Evolutionary conservation across 164 flowering plant species (phyloP), one percentile per base, ranked within the genome.

Genomic region (Vitis cinerea): DNA sequence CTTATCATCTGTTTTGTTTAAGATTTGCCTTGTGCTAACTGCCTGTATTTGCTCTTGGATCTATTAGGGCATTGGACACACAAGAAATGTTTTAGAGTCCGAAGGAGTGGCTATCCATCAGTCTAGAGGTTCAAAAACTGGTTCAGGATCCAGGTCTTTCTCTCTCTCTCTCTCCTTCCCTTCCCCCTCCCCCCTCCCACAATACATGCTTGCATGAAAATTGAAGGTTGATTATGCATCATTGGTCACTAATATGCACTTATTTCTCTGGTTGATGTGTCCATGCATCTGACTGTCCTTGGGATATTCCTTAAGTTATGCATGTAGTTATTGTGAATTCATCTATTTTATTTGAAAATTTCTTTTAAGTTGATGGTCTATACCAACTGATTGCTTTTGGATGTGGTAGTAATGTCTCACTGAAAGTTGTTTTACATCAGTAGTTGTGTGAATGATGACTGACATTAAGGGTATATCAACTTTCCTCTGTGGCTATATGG

Each of bases 131-230:
- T 76, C 80, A 59, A 83, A 79, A 76, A 17, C 50, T 55, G 71
- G 71, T 65, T 68, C 76, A 59, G 72, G 74, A 65, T 79, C 75
- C 75, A 87, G 88, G 94, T 89, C 54, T 62, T 52, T 67, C 72
- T 64, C 68, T 57, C 23, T 23, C 23, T 23, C 27, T 23, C 27
- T 23, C 27, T 23, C 27, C 27, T 23, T 23, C 27, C 31, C 58
- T 16, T 69, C 15, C 50, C 67, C 56, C 19, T 16, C 19, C 4
- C 53, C 50, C 27, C 23, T 19, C 57, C 60, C 30, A 31, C 27
- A 23, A 23, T 23, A 23, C 44, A 31, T 31, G 44, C 7, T 31
- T 31, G 44, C 44, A 31, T 31, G 6, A 31, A 31, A 31, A 31
- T 31, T 31, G 44, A 31, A 31, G 44, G 6, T 31, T 31, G 7